Base-by-base conservation (phyloP, 305 asterid genomes). In the Rubia tinctorum region DNA sequence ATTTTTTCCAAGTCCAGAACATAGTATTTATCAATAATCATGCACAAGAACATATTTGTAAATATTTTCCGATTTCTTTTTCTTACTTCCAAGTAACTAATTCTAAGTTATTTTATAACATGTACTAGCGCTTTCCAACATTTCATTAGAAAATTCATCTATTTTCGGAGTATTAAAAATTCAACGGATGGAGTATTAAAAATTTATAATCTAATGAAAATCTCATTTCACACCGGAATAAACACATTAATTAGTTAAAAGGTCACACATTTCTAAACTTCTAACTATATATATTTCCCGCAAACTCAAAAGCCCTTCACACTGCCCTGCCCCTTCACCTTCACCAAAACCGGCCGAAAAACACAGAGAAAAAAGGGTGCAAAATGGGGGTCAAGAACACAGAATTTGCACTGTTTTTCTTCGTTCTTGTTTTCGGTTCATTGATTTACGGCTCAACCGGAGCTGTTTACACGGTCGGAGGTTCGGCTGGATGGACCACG, bases 401-500 rank as follows among this genome's bases (percentile, higher is more conserved):
- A 18, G 2, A 6, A 23, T 47, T 20, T 80, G 56, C 73, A 65
- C 51, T 76, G 43, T 18, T 85, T 51, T 64, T 83, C 51, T 61
- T 82, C 43, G 27, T 86, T 15, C 8, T 51, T 7, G 7, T 84
- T 11, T 66, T 12, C 58, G 56, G 66, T 69, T 70, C 72, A 10
- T 0, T 78, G 45, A 40, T 66, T 42, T 74, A 79, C 58, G 55
- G 75, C 1, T 69, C 84, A 2, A 60, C 27, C 61, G 89, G 90
- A 25, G 91, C 47, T 25, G 88, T 88, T 8, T 79, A 93, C 51
- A 89, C 80, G 73, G 98, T 93, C 56, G 98, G 98, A 75, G 98
- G 86, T 42, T 81, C 89, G n/a, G 87, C 93, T 60, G 98, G 98
- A 6, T 93, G 98, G 98, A 93, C 97, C 11, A 93, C 89, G 58